phyloP scores from a whole-genome alignment of 768 basidiomycete species.

The Termitomyces sp. region DNA sequence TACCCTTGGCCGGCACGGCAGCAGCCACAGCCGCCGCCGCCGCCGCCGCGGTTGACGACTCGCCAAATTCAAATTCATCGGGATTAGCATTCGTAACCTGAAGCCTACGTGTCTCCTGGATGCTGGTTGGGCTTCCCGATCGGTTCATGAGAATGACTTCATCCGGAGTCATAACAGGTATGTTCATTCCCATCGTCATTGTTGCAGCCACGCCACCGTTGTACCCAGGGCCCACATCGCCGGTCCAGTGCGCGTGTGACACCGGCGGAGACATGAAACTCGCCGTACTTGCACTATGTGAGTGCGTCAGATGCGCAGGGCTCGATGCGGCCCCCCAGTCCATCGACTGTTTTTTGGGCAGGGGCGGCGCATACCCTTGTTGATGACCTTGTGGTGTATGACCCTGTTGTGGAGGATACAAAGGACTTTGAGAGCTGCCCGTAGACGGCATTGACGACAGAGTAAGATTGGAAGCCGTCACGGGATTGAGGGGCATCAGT shows the following conservation, averaged over 20 bases:
- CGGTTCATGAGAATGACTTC: constrained; percentile 18
- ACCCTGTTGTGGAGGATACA: constrained; percentile 17
- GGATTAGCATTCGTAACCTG: constrained; percentile 32
- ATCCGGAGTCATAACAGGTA: constrained; percentile 6
- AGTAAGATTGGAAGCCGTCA: constrained; percentile 17
- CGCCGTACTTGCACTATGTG: constrained; percentile 12
- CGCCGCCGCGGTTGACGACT: constrained; percentile 11
- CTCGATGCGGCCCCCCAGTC: constrained; percentile 4
- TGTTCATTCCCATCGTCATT: constrained; percentile 5
- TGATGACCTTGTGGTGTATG: constrained; percentile 1
- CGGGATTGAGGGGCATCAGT: constrained; percentile 22
- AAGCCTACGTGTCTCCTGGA: constrained; percentile 29
- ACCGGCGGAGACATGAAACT: constrained; percentile 13
- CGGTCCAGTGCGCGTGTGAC: constrained; percentile 10
- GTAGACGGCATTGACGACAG: constrained; percentile 39
- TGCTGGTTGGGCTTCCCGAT: constrained; percentile 35
- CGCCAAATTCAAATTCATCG: constrained; percentile 5
- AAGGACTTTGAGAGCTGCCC: constrained; percentile 31
- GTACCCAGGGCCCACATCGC: constrained; percentile 14
- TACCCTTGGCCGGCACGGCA: not conserved
- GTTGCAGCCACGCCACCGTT: constrained; percentile 15
- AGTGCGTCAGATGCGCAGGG: constrained; percentile 8
- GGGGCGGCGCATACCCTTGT: constrained; percentile 6
- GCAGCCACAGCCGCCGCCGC: constrained; percentile 6
- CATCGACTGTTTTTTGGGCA: constrained; percentile 10